These are phyloP conservation scores for Fragilaria crotonensis DNA, from an alignment of 108 stramenopile species.

Conservation along the genomic window DNA sequence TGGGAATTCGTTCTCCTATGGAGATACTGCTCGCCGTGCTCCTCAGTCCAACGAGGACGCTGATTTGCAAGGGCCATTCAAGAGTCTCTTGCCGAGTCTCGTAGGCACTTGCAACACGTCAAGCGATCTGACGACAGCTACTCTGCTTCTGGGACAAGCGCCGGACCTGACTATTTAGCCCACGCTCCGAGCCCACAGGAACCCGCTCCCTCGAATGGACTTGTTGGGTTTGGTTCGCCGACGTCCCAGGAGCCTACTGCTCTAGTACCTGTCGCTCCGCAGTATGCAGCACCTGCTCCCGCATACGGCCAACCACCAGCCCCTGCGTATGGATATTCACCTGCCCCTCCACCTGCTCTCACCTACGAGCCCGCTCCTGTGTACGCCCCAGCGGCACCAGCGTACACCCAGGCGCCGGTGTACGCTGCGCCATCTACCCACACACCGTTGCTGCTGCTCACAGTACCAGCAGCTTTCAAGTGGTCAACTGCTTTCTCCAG, in stretches of 20 bases:
- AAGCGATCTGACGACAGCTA: no score
- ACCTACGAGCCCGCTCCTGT: constrained; percentile 1
- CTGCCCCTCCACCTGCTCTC: constrained; percentile 5
- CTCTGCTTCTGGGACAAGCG: no score
- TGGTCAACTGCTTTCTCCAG: constrained; percentile 8
- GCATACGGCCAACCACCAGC: constrained; percentile 9
- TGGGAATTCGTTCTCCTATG: constrained; percentile 21
- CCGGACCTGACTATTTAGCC: constrained; percentile 18
- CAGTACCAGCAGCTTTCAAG: background rate
- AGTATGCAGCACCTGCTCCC: background rate
- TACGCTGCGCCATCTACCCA: background rate
- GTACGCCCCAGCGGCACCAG: no score
- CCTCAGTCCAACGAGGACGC: constrained; percentile 52
- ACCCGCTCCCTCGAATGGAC: no score
- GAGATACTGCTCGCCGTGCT: no score
- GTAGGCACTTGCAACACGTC: no score
- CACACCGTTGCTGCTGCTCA: background rate
- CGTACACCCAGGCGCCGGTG: no score
- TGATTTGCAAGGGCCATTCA: constrained; percentile 64
- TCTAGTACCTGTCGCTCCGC: constrained; percentile 2
- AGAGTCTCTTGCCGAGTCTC: constrained; percentile 48
- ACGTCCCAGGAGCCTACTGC: constrained; percentile 9
- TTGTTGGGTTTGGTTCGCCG: no score
- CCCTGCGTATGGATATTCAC: no score
- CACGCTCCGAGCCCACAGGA: constrained; percentile 8